A percentile compares a stretch with the other conserved stretches of the same genome.
These are phyloP conservation scores for Cercophora sp. DNA, from an alignment of 495 filamentous ascomycete genomes.

Conservation along the genomic window DNA sequence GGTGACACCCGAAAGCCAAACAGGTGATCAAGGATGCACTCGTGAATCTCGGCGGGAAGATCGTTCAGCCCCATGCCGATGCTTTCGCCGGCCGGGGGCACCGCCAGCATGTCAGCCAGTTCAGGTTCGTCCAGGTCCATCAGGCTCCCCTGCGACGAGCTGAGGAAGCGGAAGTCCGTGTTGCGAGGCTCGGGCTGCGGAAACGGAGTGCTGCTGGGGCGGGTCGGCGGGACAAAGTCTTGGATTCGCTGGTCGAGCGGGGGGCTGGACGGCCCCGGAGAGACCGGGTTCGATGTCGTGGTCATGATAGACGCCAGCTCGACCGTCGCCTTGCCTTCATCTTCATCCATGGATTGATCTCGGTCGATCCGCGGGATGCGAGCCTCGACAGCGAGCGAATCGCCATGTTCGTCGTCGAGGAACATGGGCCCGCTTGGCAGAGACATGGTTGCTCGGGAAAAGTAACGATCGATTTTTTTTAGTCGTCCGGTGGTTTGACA, in stretches of 20 bases:
- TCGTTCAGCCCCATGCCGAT: constrained; percentile 47
- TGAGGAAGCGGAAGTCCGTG: constrained; percentile 36
- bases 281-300: constrained; percentile 48
- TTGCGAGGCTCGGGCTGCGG: constrained; percentile 48
- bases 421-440: constrained; percentile 13
- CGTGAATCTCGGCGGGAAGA: constrained; percentile 67
- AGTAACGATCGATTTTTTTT: background rate
- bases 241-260: constrained; percentile 43
- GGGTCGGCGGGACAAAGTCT: constrained; percentile 49
- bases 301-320: constrained; percentile 49
- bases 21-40: constrained; percentile 64
- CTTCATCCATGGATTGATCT: constrained; percentile 28
- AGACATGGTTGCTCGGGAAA: constrained; percentile 16
- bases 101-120: constrained; percentile 16
- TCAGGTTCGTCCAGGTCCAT: constrained; percentile 24
- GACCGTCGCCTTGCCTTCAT: constrained; percentile 40
- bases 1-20: constrained; percentile 62
- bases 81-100: constrained; percentile 25
- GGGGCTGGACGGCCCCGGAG: constrained; percentile 51
- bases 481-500: constrained; percentile 20
- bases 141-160: constrained; percentile 30
- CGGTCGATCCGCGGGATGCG: constrained; percentile 23
- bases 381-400: constrained; percentile 29
- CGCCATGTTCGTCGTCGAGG: constrained; percentile 22
- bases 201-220: constrained; percentile 55